Evolutionary conservation across 805 yeast species (phyloP), one percentile per base, ranked within the genome.

Genomic region (Candida adriatica): DNA sequence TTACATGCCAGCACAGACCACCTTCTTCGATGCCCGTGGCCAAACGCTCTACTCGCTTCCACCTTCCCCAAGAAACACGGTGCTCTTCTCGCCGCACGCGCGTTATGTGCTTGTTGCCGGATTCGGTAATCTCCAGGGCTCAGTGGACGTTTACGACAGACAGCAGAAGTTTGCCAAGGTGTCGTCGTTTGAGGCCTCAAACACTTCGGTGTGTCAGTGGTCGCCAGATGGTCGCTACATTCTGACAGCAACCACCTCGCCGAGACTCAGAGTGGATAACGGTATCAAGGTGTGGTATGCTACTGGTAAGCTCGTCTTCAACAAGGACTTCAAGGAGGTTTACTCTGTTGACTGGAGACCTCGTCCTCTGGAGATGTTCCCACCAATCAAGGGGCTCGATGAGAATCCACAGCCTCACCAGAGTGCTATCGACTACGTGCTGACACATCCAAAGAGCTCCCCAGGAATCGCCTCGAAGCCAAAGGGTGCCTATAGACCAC

Each of bases 131-230:
- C 72, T 92, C 56, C 96, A 90, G 64, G 99, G 99, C 39, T 76
- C 88, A 11, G 94, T 92, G 37, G 97, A 94, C 56, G 80, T 92
- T 39, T 78, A 87, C 54, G 98, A 92, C 64, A 82, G 96, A 55
- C 85, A 78, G 56, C 77, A 80, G 53, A 81, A 83, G 58, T 90
- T 87, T 57, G 62, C 68, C 34, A 83, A 84, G 56, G 73, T 92
- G 32, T 68, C 87, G 14, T 70, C 84, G 13, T 81, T 92, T 51
- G 84, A 85, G 52, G 98, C 97, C 10, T 64, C 95, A 27, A 94
- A 92, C 63, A 87, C 97, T 11, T 80, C 94, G n/a, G 94, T 81
- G 27, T 90, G 96, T 57, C 85, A 84, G 56, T 92, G 98, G 98
- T 79, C 94, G 3, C 99, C 99, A 8, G 94, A 92, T 60, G 97